phyloP scores from a whole-genome alignment of 345 rosid species.

The Cardamine resedifolia region DNA sequence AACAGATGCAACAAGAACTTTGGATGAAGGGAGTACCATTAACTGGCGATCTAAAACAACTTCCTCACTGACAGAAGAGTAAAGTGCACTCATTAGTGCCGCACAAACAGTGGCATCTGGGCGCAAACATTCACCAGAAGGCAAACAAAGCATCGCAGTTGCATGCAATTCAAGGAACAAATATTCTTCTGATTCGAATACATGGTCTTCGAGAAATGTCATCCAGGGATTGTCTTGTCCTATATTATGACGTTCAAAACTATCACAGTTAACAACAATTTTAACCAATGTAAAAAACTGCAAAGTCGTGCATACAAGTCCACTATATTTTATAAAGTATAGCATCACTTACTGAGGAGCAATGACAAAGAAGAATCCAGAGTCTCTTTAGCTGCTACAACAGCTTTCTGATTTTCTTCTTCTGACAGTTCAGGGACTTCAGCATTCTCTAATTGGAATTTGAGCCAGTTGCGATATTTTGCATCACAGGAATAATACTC shows the following conservation, averaged over 20 bases:
- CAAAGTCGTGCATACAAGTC: constrained; percentile 6
- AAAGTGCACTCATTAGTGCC: constrained; percentile 86
- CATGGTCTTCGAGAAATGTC: constrained; percentile 57
- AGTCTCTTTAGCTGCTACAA: constrained; percentile 65
- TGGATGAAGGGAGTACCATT: constrained; percentile 51
- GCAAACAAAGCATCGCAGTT: constrained; percentile 83
- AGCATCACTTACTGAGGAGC: constrained; percentile 60
- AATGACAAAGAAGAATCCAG: constrained; percentile 60
- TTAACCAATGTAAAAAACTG: not conserved
- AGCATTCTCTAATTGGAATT: constrained; percentile 71
- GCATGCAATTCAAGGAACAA: constrained; percentile 84
- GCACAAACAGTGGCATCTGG: constrained; percentile 91
- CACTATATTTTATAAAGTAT: not conserved
- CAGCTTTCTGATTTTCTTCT: constrained; percentile 72
- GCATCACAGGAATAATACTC: constrained; percentile 97
- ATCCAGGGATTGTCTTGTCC: constrained; percentile 79
- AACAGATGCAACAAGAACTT: constrained; percentile 1
- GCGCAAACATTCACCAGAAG: constrained; percentile 89
- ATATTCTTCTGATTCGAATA: constrained; percentile 50
- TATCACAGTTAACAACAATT: constrained; percentile 24
- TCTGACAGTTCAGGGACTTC: constrained; percentile 65
- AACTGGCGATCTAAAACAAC: constrained; percentile 71
- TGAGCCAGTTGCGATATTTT: constrained; percentile 93
- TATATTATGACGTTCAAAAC: constrained; percentile 35
- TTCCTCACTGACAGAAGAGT: constrained; percentile 82